A percentile compares a stretch with the other conserved stretches of the same genome.
Evolutionary conservation across 352 stramenopile genomes (phyloP).

Genomic region (Pythium chondricola): DNA sequence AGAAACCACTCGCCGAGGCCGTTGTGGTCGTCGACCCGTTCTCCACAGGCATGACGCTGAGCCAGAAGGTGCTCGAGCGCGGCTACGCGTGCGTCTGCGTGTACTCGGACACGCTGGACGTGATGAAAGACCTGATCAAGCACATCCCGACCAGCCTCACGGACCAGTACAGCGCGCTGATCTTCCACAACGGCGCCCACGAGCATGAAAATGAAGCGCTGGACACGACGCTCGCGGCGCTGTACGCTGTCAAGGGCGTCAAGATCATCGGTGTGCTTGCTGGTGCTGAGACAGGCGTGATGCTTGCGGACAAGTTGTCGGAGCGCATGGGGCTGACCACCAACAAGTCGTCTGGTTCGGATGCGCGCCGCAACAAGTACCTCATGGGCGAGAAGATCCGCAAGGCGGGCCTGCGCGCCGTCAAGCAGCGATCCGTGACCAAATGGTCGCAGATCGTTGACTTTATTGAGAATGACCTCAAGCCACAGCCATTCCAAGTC

Average conservation of each 20-base stretch:
- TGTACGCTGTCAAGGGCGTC: slow-evolving; percentile 28
- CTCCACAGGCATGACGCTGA: slow-evolving; percentile 91
- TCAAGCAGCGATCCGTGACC: slow-evolving; percentile 61
- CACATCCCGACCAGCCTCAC: slow-evolving; percentile 47
- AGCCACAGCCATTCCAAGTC: slow-evolving; percentile 50
- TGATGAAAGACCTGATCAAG: slow-evolving; percentile 69
- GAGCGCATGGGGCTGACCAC: slow-evolving; percentile 82
- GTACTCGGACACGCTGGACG: slow-evolving; percentile 72
- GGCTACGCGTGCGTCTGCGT: slow-evolving; percentile 81
- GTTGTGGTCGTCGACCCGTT: slow-evolving; percentile 95
- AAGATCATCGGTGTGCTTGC: slow-evolving; percentile 81
- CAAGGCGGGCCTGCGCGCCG: slow-evolving; percentile 58
- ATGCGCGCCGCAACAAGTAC: slow-evolving; percentile 87
- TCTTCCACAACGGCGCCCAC: slow-evolving; percentile 64
- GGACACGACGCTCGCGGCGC: slow-evolving; percentile 28
- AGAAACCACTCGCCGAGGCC: slow-evolving; percentile 26
- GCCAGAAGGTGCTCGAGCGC: slow-evolving; percentile 76
- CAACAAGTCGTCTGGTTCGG: slow-evolving; percentile 79
- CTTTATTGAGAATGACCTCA: slow-evolving; percentile 71
- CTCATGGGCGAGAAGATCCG: slow-evolving; percentile 85
- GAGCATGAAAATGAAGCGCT: slow-evolving; percentile 25
- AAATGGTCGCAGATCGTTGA: slow-evolving; percentile 78
- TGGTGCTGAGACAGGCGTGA: slow-evolving; percentile 91
- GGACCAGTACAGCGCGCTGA: slow-evolving; percentile 46
- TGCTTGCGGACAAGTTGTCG: slow-evolving; percentile 87